Percentiles rank a stretch among this genome's conserved stretches.
phyloP scores from a whole-genome alignment of 2,329 filamentous ascomycete genomes.

The Plectosphaerella plurivora region DNA sequence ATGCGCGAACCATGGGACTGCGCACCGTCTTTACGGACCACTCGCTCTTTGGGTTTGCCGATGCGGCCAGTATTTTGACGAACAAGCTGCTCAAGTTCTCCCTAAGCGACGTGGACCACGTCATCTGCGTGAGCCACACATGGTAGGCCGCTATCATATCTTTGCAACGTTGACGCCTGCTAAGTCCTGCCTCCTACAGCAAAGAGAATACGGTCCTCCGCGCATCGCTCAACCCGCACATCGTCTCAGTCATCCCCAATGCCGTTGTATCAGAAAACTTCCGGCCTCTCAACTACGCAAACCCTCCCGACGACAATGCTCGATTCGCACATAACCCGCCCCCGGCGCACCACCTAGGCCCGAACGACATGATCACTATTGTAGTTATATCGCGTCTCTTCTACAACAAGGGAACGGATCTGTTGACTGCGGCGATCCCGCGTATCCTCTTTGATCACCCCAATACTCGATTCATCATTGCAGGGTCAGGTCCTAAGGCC shows the following conservation, averaged over 20 bases:
- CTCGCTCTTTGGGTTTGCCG: conserved; percentile 94
- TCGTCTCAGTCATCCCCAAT: conserved; percentile 97
- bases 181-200: conserved; percentile 39
- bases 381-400: conserved; percentile 96
- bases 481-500: conserved; percentile 90
- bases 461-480: conserved; percentile 95
- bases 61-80: conserved; percentile 90
- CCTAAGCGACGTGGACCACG: conserved; percentile 94
- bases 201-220: conserved; percentile 97
- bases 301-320: conserved; percentile 20
- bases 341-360: conserved; percentile 66
- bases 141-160: conserved; percentile 54
- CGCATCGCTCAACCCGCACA: conserved; percentile 89
- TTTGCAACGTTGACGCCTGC: conserved; percentile 12
- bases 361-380: conserved; percentile 87
- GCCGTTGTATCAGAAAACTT: conserved; percentile 97
- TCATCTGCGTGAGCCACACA: conserved; percentile 97
- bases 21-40: conserved; percentile 97
- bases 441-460: conserved; percentile 84
- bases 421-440: conserved; percentile 93
- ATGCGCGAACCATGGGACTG: conserved; percentile 93
- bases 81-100: conserved; percentile 98
- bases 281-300: conserved; percentile 52
- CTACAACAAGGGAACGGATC: conserved; percentile 97
- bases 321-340: conserved; percentile 39